Evolutionary conservation across 345 rosid genomes (phyloP), one percentile per base, ranked within the genome.

Genomic region (Euclidium syriacum): DNA sequence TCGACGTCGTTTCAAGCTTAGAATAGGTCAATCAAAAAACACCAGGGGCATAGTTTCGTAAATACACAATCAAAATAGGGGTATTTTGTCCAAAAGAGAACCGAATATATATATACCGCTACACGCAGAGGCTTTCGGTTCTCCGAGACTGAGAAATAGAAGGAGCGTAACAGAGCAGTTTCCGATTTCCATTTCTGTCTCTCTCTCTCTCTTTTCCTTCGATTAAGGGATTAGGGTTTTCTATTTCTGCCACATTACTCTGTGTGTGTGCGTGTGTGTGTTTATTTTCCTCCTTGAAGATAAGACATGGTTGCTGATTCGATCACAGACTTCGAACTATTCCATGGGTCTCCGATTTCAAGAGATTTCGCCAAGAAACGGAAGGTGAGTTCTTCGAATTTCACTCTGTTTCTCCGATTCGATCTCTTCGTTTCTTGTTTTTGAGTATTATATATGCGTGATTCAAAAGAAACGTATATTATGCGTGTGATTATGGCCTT

Each of bases 121-220:
- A 4, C 16, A 40, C 33, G 52, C 6, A 47, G 20, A 58, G 43
- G 57, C 68, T 27, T 50, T 61, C 24, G 54, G 16, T 70, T 70
- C 62, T 52, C 0, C 4, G 68, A 62, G 69, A 62, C 23, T 62
- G 68, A 56, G 70, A 62, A 63, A 70, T 54, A 16, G 0, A 63
- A 59, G 58, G 84, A 83, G 71, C 68, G 82, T 68, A 66, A 77
- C 80, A 74, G 88, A 78, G 81, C 62, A 77, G 85, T 87, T 83
- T 80, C 80, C 79, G 91, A 83, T 83, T 81, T 78, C 80, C 84
- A 62, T 60, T 56, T 53, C 14, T 43, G 39, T 62, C 25, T 55
- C 46, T 30, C 10, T 49, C 66, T 64, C 49, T 54, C 47, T 44
- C 33, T 56, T 64, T 53, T 42, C 43, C 78, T 57, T 66, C 4